Evolutionary conservation across 441 rosid species (phyloP).

Genomic region (Bocquillonia castaneifolia): DNA sequence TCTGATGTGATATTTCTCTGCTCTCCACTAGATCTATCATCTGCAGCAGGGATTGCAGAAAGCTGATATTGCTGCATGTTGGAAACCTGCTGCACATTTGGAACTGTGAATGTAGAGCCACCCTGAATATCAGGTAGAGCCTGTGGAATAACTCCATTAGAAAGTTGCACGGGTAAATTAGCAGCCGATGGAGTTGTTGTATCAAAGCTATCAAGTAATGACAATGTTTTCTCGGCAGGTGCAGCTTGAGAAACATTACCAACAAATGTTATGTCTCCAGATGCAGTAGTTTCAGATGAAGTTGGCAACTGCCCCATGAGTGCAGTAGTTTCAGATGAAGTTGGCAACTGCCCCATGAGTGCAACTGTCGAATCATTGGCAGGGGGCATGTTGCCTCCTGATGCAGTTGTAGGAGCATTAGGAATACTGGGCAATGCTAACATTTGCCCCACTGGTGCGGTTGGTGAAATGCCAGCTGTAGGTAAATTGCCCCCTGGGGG

Average conservation of each 20-base stretch:
- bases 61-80: conserved; percentile 28
- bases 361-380: conserved; percentile 10
- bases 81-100: conserved; percentile 24
- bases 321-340: neutral
- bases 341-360: conserved; percentile 13
- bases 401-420: conserved; percentile 15
- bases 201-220: conserved; percentile 17
- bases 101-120: conserved; percentile 16
- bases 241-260: conserved; percentile 1
- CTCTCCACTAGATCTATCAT: conserved; percentile 20
- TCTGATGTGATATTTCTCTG: conserved; percentile 21
- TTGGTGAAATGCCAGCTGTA: neutral
- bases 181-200: conserved; percentile 13
- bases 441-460: conserved; percentile 14
- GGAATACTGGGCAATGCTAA: neutral
- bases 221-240: conserved; percentile 8
- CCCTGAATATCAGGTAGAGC: conserved; percentile 18
- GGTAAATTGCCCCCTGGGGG: conserved; percentile 13
- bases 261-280: conserved; percentile 7
- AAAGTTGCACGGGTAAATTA: conserved; percentile 25
- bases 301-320: conserved; percentile 8
- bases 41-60: conserved; percentile 22
- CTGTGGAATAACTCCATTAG: conserved; percentile 24
- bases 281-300: neutral
- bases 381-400: conserved; percentile 12